A percentile compares a stretch with the other conserved stretches of the same genome.
Conservation (phyloP, 352 stramenopile genomes). For the Thalassiosira gravida region DNA sequence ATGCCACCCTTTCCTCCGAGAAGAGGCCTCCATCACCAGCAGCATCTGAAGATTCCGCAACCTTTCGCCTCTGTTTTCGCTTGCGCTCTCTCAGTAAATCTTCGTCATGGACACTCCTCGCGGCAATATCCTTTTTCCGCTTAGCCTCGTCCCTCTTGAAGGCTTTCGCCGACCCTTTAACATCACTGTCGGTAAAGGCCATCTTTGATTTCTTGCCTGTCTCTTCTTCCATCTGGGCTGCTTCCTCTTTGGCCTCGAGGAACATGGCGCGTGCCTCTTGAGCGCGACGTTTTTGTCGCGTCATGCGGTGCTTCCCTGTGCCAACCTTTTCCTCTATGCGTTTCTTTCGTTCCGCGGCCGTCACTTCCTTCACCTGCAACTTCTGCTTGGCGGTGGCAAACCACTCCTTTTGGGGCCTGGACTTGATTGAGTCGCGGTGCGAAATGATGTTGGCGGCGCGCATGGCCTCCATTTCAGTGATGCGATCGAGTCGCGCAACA, state of each 20-base stretch:
- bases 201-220: slow-evolving; percentile 62
- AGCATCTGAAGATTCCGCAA: slow-evolving; percentile 58
- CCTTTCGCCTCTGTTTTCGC: slow-evolving; percentile 33
- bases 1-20: slow-evolving; percentile 74
- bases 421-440: slow-evolving; percentile 77
- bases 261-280: slow-evolving; percentile 69
- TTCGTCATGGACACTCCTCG: slow-evolving; percentile 70
- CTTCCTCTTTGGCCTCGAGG: slow-evolving; percentile 55
- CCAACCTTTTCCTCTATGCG: slow-evolving; percentile 75
- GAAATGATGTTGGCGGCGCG: slow-evolving; percentile 83
- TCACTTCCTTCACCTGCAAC: slow-evolving; percentile 65
- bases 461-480: slow-evolving; percentile 84
- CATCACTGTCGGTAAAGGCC: slow-evolving; percentile 51
- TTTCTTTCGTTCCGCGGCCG: slow-evolving; percentile 62
- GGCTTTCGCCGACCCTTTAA: slow-evolving; percentile 64
- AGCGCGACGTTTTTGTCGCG: slow-evolving; percentile 80
- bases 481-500: slow-evolving; percentile 81
- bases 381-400: slow-evolving; percentile 73
- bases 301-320: slow-evolving; percentile 84
- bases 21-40: slow-evolving; percentile 80
- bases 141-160: slow-evolving; percentile 55
- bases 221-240: slow-evolving; percentile 46
- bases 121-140: slow-evolving; percentile 44
- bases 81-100: slow-evolving; percentile 62
- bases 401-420: slow-evolving; percentile 79